Base-by-base conservation (phyloP, 441 rosid species). In the Manihot esculenta region DNA sequence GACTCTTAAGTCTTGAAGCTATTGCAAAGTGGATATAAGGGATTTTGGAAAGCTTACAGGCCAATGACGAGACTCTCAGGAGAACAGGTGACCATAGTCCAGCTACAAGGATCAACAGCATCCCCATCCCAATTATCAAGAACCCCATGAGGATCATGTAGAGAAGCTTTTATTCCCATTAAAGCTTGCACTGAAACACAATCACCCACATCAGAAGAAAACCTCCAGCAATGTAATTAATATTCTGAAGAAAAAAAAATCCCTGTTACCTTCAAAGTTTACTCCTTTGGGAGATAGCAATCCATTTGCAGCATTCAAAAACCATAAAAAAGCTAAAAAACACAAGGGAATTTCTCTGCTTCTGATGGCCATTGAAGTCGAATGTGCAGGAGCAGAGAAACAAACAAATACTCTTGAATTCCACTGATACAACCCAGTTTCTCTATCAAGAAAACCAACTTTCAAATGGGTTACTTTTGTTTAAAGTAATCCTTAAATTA, bases 91-190 rank as follows among this genome's bases (percentile, higher is more conserved):
- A 95, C 89, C 99, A 95, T 95, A 18, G 97, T 78, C 99, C 99
- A 95, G 79, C 98, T 89, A 81, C 99, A 95, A 38, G 99, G 99
- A 89, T 95, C 99, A 80, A 95, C 99, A 76, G 99, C 92, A 84
- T 88, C 90, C 30, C 77, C 86, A 80, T 95, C 99, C 99, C 99
- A 95, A 73, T 87, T 95, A 55, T 94, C 98, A 70, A 95, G 97
- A 71, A 95, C 96, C 53, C 92, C 89, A 85, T 84, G 94, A 73
- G 99, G 99, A 84, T 92, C 99, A 72, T 81, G 82, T 55, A 95
- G 68, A 69, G 85, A 88, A 57, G 81, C 90, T 77, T 86, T 95
- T 71, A 95, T 87, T 61, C 83, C 88, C 90, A 95, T 91, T 68
- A 95, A 76, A 79, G 99, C 96, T 91, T 89, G 94, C 75, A 95